Conservation (phyloP, 2,329 filamentous ascomycete species). For the Pyricularia sp. region DNA sequence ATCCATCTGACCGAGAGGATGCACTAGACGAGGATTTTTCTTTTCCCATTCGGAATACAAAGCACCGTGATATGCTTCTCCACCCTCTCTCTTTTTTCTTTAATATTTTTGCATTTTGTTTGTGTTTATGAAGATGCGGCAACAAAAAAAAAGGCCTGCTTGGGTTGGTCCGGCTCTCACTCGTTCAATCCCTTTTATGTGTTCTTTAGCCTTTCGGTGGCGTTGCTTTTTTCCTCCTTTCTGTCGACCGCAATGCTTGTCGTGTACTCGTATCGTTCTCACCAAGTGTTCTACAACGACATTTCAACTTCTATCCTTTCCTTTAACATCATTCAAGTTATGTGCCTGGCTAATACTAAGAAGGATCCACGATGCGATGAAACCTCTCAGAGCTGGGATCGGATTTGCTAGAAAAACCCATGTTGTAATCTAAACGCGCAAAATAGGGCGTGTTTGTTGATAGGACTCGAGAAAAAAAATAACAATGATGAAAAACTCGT, state of each 20-base stretch:
- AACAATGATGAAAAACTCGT: not conserved
- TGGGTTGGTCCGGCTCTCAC: not conserved
- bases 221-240: not conserved
- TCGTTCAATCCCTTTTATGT: not conserved
- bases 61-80: too few relatives aligned
- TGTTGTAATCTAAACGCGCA: not conserved
- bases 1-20: conserved; percentile 53
- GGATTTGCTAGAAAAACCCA: not conserved
- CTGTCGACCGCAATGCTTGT: not conserved
- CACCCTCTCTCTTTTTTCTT: too few relatives aligned
- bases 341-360: not conserved
- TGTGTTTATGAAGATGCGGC: not conserved
- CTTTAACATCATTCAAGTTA: not conserved
- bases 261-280: not conserved
- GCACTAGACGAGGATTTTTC: conserved; percentile 20
- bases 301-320: not conserved
- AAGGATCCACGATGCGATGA: not conserved
- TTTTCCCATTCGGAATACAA: too few relatives aligned
- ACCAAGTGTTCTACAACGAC: not conserved
- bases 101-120: too few relatives aligned
- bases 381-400: not conserved
- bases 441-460: not conserved
- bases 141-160: not conserved
- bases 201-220: not conserved
- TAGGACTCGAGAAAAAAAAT: not conserved